Conservation (phyloP, 2,329 filamentous ascomycete species). For the Sclerotinia spermophila region DNA sequence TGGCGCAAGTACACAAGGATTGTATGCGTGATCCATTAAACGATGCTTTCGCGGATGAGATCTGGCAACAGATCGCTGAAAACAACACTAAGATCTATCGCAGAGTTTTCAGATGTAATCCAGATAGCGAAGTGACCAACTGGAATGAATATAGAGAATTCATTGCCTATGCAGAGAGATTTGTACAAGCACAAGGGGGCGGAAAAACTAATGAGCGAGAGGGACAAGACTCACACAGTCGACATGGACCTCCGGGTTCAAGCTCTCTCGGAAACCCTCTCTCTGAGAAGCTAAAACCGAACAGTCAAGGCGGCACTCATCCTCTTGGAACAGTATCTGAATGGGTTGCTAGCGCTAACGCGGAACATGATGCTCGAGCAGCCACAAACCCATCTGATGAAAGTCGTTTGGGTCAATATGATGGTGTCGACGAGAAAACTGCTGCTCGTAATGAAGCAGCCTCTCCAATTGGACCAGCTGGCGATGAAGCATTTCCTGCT, state of each 20-base stretch:
- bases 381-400: slow-evolving; percentile 20
- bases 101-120: slow-evolving; percentile 93
- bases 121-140: slow-evolving; percentile 86
- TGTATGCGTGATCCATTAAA: slow-evolving; percentile 92
- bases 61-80: slow-evolving; percentile 81
- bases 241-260: slow-evolving; percentile 35
- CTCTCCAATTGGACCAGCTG: slow-evolving; percentile 44
- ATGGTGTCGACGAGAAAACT: slow-evolving; percentile 31
- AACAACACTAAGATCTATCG: slow-evolving; percentile 97
- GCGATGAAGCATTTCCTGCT: slow-evolving; percentile 47
- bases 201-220: slow-evolving; percentile 35
- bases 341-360: slow-evolving; percentile 30
- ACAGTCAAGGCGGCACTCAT: slow-evolving; percentile 23
- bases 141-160: slow-evolving; percentile 75
- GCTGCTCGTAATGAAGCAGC: slow-evolving; percentile 37
- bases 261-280: slow-evolving; percentile 12
- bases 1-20: slow-evolving; percentile 74
- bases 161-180: slow-evolving; percentile 68
- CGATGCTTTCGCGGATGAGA: slow-evolving; percentile 76
- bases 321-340: slow-evolving; percentile 32
- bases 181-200: slow-evolving; percentile 48
- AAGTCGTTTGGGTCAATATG: slow-evolving; percentile 26
- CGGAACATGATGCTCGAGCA: slow-evolving; percentile 25
- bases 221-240: slow-evolving; percentile 33
- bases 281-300: slow-evolving; percentile 28